Conservation (phyloP, 768 basidiomycete genomes). For the Pleurotus giganteus region DNA sequence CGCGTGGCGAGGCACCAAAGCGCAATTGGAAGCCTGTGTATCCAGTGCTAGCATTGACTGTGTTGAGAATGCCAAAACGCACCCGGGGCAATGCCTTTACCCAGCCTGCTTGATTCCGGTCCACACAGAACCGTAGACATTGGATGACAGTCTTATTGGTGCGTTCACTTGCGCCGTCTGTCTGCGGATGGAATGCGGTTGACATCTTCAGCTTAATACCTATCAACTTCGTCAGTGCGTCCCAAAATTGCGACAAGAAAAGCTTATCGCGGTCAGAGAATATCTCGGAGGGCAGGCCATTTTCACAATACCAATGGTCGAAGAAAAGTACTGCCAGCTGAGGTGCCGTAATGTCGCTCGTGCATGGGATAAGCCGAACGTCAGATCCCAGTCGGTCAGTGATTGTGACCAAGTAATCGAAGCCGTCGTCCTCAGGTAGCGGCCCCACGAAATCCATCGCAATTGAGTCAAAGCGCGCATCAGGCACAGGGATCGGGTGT, state of each 20-base stretch:
- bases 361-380: slow-evolving; percentile 13
- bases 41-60: slow-evolving; percentile 25
- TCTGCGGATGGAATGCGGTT: slow-evolving; percentile 33
- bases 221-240: slow-evolving; percentile 30
- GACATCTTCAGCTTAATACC: slow-evolving; percentile 26
- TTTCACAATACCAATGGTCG: slow-evolving; percentile 26
- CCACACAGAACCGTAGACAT: slow-evolving; percentile 23
- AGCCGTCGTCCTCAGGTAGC: slow-evolving; percentile 23
- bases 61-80: slow-evolving; percentile 32
- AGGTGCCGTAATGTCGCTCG: slow-evolving; percentile 12
- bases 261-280: slow-evolving; percentile 35
- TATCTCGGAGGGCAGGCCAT: slow-evolving; percentile 29
- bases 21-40: slow-evolving; percentile 30
- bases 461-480: slow-evolving; percentile 18
- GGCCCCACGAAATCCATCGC: slow-evolving; percentile 30
- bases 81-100: slow-evolving; percentile 19
- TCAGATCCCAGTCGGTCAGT: slow-evolving; percentile 18
- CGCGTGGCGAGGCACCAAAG: slow-evolving; percentile 17
- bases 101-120: slow-evolving; percentile 31
- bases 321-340: slow-evolving; percentile 23
- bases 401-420: slow-evolving; percentile 23
- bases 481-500: slow-evolving; percentile 16
- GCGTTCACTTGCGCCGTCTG: slow-evolving; percentile 32
- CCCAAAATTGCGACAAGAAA: slow-evolving; percentile 33
- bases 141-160: slow-evolving; percentile 34